phyloP scores from a whole-genome alignment of 176 grass and related monocot species.

The Phoenix roebelenii region DNA sequence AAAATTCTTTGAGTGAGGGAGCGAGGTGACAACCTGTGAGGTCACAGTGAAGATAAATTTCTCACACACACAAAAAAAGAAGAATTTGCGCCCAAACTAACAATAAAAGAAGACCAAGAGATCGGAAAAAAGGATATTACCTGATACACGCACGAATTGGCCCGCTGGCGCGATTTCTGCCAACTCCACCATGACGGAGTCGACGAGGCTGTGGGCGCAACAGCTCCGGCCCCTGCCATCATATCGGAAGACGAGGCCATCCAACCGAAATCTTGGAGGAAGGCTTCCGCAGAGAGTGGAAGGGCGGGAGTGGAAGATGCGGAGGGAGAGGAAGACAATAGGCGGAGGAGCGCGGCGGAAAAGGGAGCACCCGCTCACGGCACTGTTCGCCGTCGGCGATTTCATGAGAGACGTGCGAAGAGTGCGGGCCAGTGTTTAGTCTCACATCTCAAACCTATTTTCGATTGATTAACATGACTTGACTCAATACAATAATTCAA shows the following conservation, averaged over 20 bases:
- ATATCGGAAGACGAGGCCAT: constrained; percentile 7
- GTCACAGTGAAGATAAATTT: constrained; percentile 14
- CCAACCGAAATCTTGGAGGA: neutral
- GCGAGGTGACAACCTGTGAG: too few relatives aligned
- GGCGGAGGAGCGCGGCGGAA: constrained; percentile 3
- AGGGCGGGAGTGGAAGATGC: constrained; percentile 22
- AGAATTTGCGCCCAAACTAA: neutral
- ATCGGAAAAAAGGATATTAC: constrained; percentile 25
- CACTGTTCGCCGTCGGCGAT: constrained; percentile 38
- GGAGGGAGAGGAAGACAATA: constrained; percentile 5
- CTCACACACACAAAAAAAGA: constrained; percentile 3
- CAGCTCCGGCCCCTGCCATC: constrained; percentile 10
- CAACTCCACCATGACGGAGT: constrained; percentile 44
- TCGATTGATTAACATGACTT: too few relatives aligned
- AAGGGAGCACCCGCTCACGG: constrained; percentile 32
- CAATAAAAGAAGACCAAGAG: too few relatives aligned
- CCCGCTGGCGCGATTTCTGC: constrained; percentile 13
- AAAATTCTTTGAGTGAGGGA: too few relatives aligned
- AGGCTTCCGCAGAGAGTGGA: neutral
- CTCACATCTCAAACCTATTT: too few relatives aligned
- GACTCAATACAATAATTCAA: too few relatives aligned
- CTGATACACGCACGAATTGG: constrained; percentile 33
- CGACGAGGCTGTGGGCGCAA: constrained; percentile 27
- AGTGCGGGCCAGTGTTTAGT: too few relatives aligned
- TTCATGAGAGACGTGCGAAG: neutral